A percentile compares a stretch with the other conserved stretches of the same genome.
Conservation (phyloP, 2,329 filamentous ascomycete genomes). For the Calonectria henricotiae region DNA sequence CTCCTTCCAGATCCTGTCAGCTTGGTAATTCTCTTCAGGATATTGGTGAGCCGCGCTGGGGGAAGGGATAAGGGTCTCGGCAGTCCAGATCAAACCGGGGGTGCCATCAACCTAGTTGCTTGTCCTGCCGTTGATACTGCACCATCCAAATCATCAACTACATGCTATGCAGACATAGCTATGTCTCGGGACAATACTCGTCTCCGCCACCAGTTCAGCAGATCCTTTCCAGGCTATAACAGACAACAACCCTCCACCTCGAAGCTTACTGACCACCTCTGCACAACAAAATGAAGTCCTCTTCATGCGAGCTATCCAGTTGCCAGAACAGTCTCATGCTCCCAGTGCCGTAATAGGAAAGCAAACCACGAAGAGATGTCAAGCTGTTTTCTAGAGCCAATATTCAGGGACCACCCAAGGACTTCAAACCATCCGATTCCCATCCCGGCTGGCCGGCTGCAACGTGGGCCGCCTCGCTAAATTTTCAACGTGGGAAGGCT, state of each 20-base stretch:
- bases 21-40: slow-evolving; percentile 33
- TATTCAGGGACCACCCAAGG: slow-evolving; percentile 29
- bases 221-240: neutral
- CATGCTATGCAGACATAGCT: neutral
- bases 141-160: neutral
- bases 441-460: slow-evolving; percentile 20
- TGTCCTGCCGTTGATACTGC: neutral
- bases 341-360: slow-evolving; percentile 8
- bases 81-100: slow-evolving; percentile 28
- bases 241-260: no score
- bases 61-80: slow-evolving; percentile 22
- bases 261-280: neutral
- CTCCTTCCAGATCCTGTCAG: slow-evolving; percentile 29
- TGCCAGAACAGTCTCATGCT: neutral
- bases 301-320: slow-evolving; percentile 6
- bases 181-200: neutral
- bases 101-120: neutral
- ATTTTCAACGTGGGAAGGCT: slow-evolving; percentile 2
- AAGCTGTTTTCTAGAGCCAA: slow-evolving; percentile 21
- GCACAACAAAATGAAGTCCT: neutral
- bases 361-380: slow-evolving; percentile 27
- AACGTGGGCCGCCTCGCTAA: slow-evolving; percentile 29
- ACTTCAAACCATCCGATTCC: slow-evolving; percentile 9
- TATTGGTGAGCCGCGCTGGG: slow-evolving; percentile 27
- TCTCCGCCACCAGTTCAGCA: neutral